Base-by-base conservation (phyloP, 371 early-diverging fungal genomes). In the Mortierella sp. region DNA sequence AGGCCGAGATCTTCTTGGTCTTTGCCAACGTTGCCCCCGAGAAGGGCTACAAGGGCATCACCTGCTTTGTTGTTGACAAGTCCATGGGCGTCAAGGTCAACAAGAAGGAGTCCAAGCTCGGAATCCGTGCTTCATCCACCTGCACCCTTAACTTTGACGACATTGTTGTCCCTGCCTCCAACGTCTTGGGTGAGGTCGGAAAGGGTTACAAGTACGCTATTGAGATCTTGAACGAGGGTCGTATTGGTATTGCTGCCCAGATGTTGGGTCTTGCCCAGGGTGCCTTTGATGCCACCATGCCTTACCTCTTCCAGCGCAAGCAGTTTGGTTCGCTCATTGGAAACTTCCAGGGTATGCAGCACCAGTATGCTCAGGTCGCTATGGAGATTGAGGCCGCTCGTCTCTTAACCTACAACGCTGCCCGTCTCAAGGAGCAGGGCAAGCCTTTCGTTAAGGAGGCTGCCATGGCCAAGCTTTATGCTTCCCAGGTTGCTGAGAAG, bases 201-300 rank as follows among this genome's bases (percentile, higher is more conserved):
- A 94, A 98, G 91, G 99, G 99, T 45, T 99, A 99, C 96, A 98
- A 98, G 91, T 97, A 97, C 79, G 98, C 99, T 74, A 99, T 99
- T 80, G 98, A 98, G 89, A 98, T 97, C 72, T 91, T 99, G 81
- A 99, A 99, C 91, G 99, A 98, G 90, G 99, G 99, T 28, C 96
- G 99, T 89, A 97, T 99, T 72, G 99, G 99, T 84, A 98, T 98
- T 90, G 98, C 98, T 58, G 98, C 98, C 50, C 99, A 99, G 90
- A 98, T 98, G 99, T 88, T 99, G 68, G 99, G 99, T 76, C 88
- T 98, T 58, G 99, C 99, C 26, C 98, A 99, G 90, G 99, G 99
- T 44, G 98, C 95, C 38, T 96, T 95, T 80, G 98, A 99, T 88
- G 88, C 91, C 75, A 95, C 97, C 24, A 77, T 99, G 84, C 97